These are phyloP conservation scores for Jasminum sambac DNA, from an alignment of 257 asterid species.

Conservation along the genomic window DNA sequence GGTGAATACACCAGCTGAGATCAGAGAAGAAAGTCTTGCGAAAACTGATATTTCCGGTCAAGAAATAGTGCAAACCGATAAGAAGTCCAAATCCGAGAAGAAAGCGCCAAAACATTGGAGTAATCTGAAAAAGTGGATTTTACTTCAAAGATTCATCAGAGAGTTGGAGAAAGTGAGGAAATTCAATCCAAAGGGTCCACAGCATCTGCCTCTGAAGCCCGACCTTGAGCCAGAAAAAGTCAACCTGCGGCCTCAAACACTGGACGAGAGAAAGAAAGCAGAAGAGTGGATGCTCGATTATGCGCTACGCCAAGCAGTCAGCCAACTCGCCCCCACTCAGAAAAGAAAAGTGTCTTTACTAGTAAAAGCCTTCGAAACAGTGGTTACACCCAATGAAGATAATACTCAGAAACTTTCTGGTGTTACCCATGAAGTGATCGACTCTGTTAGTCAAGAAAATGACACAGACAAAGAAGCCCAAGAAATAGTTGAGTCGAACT, in stretches of 20 bases:
- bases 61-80: slow-evolving; percentile 26
- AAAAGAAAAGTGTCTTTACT: slow-evolving; percentile 79
- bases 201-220: slow-evolving; percentile 44
- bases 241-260: slow-evolving; percentile 54
- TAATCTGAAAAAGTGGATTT: slow-evolving; percentile 89
- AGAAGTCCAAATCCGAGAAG: slow-evolving; percentile 43
- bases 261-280: slow-evolving; percentile 60
- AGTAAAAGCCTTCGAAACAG: slow-evolving; percentile 93
- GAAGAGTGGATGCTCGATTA: slow-evolving; percentile 99
- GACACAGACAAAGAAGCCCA: background rate
- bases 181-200: slow-evolving; percentile 57
- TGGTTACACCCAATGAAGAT: slow-evolving; percentile 54
- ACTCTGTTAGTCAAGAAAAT: slow-evolving; percentile 11
- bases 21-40: slow-evolving; percentile 11
- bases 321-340: slow-evolving; percentile 91
- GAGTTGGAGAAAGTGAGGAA: slow-evolving; percentile 78
- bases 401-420: background rate
- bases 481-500: background rate
- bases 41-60: slow-evolving; percentile 22
- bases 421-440: slow-evolving; percentile 8
- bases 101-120: slow-evolving; percentile 91
- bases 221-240: slow-evolving; percentile 68
- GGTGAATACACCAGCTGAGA: slow-evolving; percentile 19
- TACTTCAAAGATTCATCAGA: slow-evolving; percentile 80
- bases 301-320: slow-evolving; percentile 87